Base-by-base conservation (phyloP, 2,329 filamentous ascomycete species). In the Fusarium tupiense region DNA sequence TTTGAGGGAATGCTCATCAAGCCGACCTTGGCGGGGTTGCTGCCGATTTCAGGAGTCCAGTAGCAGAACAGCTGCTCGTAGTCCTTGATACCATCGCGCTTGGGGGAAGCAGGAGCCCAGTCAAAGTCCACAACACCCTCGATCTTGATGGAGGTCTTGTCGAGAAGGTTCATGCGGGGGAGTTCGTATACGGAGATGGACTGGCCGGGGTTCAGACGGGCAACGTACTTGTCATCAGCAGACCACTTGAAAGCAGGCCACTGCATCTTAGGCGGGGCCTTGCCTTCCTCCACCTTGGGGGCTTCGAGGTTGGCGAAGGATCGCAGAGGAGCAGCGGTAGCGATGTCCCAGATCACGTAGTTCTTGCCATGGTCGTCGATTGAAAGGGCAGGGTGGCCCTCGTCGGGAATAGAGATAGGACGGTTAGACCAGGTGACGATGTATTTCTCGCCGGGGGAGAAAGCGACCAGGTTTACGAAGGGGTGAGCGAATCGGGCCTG, bases 171-270 rank as follows among this genome's bases (percentile, higher is more conserved):
- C 95, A 98, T 98, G 80, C 92, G 89, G 47, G 95, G 95, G 20
- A 95, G 86, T 83, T 98, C 94, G 83, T 97, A 98, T 79, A 98
- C 91, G 60, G 94, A 96, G 80, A 99, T 97, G 63, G 94, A 94
- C 77, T 95, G 91, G 75, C 93, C 93, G 75, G 94, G 95, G 71
- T 91, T 94, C 87, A 98, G 91, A 72, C 96, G 92, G 29, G 96
- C 96, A 71, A 98, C 95, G 82, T 98, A 99, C 84, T 97, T 96
- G 85, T 98, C 95, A 81, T 99, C 96, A 7, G 96, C 88, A 37
- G 96, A 98, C 96, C 96, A 99, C 87, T 99, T 99, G 91, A 99
- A 99, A 5, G 96, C 95, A 31, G 96, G 96, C 96, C 96, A 99
- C 81, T 96, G 94, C 78, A 97, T 91, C 89, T 98, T 98, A 84